Base-by-base conservation (phyloP, 1,284 basidiomycete species). In the Marasmius oreades region DNA sequence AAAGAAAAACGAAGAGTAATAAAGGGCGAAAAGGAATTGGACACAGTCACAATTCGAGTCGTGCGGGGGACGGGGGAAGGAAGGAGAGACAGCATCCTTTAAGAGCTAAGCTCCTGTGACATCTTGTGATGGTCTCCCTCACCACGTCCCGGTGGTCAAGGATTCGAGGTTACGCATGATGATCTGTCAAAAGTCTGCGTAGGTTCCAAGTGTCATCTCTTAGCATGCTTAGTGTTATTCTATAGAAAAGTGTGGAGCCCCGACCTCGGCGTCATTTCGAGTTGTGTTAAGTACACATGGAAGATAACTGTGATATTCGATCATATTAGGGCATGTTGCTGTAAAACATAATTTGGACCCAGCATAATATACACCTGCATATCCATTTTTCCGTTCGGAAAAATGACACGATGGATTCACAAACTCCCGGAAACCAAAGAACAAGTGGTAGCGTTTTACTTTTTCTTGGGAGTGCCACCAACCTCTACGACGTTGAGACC, bases 401-500 rank as follows among this genome's bases (percentile, higher is more conserved):
- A 26, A 46, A 44, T 50, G 52, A 33, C 36, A 28, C 43, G 36
- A 33, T 42, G 16, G 37, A 28, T 57, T 34, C 55, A 56, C 51
- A 43, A 44, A 50, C 34, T 48, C 36, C 37, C 45, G 51, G 44
- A 37, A 52, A 23, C 52, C n/a, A 14, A 45, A 52, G 37, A 34
- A 33, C 24, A 24, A 18, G 46, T 39, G 5, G 36, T 53, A 33
- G 14, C 26, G 18, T 14, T 26, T 73, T 81, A 88, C 74, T 90
- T 90, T 74, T 87, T 88, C 76, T 88, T 88, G 59, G 76, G 69
- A 53, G 78, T 73, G 66, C 85, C 81, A 68, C 81, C 75, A 66
- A 91, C 71, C 70, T 90, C 88, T 51, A 82, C 75, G 37, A 90
- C 75, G 43, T 65, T 75, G 65, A 90, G 77, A 67, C 85, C 88